Evolutionary conservation across 2,329 filamentous ascomycete species (phyloP), one percentile per base, ranked within the genome.

Genomic region (Fusarium sp.): DNA sequence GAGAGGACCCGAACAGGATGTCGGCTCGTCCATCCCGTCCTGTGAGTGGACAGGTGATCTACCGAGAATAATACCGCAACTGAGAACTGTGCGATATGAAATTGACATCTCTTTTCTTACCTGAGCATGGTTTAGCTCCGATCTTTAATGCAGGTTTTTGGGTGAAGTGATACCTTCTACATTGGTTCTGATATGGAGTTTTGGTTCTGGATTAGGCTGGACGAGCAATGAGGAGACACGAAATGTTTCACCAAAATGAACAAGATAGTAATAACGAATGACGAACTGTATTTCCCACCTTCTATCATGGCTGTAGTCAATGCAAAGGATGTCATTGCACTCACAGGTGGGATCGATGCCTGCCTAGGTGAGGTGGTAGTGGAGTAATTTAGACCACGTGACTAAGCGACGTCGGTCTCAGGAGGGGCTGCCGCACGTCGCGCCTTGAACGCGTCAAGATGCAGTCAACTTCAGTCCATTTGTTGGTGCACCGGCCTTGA

Each of bases 361-460:
- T 34, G 11, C 12, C 10, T 36, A 30, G 6, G 27, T 31, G 37
- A 30, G 6, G 27, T 31, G 37, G 48, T 18, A 51, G 23, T 39
- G 9, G 16, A 40, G 43, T 23, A 55, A 61, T 58, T 36, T 34
- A 62, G 23, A 28, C 36, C 72, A 75, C 59, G 72, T 74, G 72
- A 73, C 46, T 44, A 51, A 75, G 72, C 61, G 70, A 68, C 31
- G 51, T 34, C 39, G 10, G 7, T 47, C 12, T 39, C 39, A 39
- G 46, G 63, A 57, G 61, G 68, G 61, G 53, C 62, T 48, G 55
- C 18, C 41, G 52, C 53, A 61, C 30, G 55, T 62, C 72, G 72
- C 72, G 72, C 62, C 56, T 55, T 12, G 27, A 62, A 68, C 72
- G 70, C 72, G 72, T 73, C 54, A 48, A 64, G 47, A 43, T 52